These are phyloP conservation scores for Phytophthora podocarpi DNA, from an alignment of 352 stramenopile species.

Conservation along the genomic window DNA sequence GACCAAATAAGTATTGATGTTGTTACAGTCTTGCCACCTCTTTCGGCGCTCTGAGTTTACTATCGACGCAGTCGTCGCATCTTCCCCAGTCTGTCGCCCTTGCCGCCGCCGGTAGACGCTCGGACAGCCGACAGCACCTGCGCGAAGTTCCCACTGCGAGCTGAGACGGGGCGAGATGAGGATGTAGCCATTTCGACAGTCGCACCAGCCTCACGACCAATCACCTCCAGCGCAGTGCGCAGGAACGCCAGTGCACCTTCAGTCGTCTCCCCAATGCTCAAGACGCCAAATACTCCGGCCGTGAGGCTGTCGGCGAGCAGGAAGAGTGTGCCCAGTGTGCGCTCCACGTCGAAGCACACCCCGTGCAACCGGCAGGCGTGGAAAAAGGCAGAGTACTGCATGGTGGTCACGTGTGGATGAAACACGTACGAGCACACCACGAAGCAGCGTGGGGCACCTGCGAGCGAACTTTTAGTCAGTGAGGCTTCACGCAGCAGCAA, in stretches of 20 bases:
- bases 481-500: conserved; percentile 34
- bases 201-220: conserved; percentile 69
- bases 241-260: conserved; percentile 60
- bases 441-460: conserved; percentile 52
- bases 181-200: conserved; percentile 19
- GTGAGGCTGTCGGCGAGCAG: conserved; percentile 82
- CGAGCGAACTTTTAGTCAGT: conserved; percentile 11
- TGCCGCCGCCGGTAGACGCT: conserved; percentile 45
- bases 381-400: conserved; percentile 86
- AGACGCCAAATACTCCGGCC: conserved; percentile 70
- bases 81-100: conserved; percentile 52
- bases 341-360: conserved; percentile 87
- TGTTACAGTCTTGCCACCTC: conserved; percentile 1
- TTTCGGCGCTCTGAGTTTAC: too few species aligned
- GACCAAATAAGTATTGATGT: conserved; percentile 36
- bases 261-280: conserved; percentile 65
- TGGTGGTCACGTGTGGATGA: conserved; percentile 81
- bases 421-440: conserved; percentile 78
- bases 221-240: conserved; percentile 74
- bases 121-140: conserved; percentile 59
- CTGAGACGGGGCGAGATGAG: conserved; percentile 23
- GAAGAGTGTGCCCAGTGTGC: conserved; percentile 71
- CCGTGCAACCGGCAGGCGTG: conserved; percentile 86
- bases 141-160: conserved; percentile 58
- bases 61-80: conserved; percentile 15